These are phyloP conservation scores for Panaeolus papilionaceus DNA, from an alignment of 768 basidiomycete genomes.

Conservation along the genomic window DNA sequence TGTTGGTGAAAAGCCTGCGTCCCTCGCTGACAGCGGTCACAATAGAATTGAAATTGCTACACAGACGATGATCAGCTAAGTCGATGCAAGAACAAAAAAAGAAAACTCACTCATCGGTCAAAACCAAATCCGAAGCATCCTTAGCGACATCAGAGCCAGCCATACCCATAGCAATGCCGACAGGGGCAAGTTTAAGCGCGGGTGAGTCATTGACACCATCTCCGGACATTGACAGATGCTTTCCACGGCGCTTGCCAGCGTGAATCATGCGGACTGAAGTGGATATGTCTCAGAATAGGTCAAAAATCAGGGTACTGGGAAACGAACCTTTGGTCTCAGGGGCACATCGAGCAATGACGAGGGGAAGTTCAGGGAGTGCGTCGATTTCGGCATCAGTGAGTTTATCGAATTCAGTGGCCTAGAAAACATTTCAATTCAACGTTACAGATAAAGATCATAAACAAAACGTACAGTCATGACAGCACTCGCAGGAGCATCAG, in stretches of 20 bases:
- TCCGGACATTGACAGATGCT: slow-evolving; percentile 61
- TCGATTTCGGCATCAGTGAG: slow-evolving; percentile 59
- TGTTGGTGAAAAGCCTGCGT: slow-evolving; percentile 61
- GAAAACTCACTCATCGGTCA: slow-evolving; percentile 54
- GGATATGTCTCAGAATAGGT: background rate
- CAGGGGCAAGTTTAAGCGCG: slow-evolving; percentile 58
- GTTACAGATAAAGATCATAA: background rate
- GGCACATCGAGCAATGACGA: slow-evolving; percentile 65
- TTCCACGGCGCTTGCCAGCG: slow-evolving; percentile 59
- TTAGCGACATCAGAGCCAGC: slow-evolving; percentile 62
- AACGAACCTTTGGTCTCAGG: slow-evolving; percentile 52
- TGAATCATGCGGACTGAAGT: slow-evolving; percentile 56
- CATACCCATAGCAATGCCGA: slow-evolving; percentile 66
- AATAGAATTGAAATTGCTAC: slow-evolving; percentile 64
- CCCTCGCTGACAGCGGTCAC: slow-evolving; percentile 61
- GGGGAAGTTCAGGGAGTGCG: slow-evolving; percentile 54
- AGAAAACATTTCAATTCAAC: background rate
- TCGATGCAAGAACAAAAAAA: background rate
- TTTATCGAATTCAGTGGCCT: slow-evolving; percentile 52
- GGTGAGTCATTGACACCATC: slow-evolving; percentile 68
- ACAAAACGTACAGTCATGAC: slow-evolving; percentile 39
- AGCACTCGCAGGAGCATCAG: slow-evolving; percentile 43
- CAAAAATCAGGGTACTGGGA: background rate
- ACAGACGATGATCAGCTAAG: slow-evolving; percentile 3
- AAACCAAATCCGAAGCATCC: slow-evolving; percentile 59